These are phyloP conservation scores for Candida nanaspora DNA, from an alignment of 805 yeast genomes.

Conservation along the genomic window DNA sequence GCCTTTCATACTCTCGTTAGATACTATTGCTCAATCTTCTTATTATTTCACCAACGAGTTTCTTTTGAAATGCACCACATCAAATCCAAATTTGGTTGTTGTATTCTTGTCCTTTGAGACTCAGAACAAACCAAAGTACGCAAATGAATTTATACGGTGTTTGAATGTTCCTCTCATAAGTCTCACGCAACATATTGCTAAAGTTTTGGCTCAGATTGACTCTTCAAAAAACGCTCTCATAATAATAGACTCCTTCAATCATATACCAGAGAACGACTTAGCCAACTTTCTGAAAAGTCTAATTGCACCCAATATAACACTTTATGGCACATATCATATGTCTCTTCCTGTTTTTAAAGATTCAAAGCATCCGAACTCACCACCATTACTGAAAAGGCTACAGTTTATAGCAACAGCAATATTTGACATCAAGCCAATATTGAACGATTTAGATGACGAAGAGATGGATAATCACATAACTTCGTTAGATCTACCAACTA, in stretches of 20 bases:
- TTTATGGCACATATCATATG: slow-evolving; percentile 42
- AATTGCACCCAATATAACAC: slow-evolving; percentile 35
- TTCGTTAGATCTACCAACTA: slow-evolving; percentile 41
- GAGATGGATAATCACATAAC: slow-evolving; percentile 32
- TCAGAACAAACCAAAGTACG: slow-evolving; percentile 40
- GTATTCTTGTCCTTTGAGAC: slow-evolving; percentile 69
- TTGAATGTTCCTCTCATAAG: slow-evolving; percentile 8
- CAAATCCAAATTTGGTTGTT: slow-evolving; percentile 24
- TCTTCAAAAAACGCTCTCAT: slow-evolving; percentile 27
- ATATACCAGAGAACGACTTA: slow-evolving; percentile 33
- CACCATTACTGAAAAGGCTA: slow-evolving; percentile 25
- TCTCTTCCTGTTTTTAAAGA: slow-evolving; percentile 23
- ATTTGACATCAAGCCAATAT: slow-evolving; percentile 49
- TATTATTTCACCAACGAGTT: slow-evolving; percentile 51
- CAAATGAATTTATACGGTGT: slow-evolving; percentile 43
- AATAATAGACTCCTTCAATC: slow-evolving; percentile 65
- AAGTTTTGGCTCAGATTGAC: slow-evolving; percentile 5
- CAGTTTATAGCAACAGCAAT: slow-evolving; percentile 71
- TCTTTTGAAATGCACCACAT: slow-evolving; percentile 28
- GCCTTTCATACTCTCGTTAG: slow-evolving; percentile 65
- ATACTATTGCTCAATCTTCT: slow-evolving; percentile 67
- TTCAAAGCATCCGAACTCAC: slow-evolving; percentile 7
- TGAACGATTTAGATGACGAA: slow-evolving; percentile 35
- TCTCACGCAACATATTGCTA: slow-evolving; percentile 1
- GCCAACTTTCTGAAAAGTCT: background rate